Conservation (phyloP, 352 stramenopile genomes). For the Pythium chondricola region DNA sequence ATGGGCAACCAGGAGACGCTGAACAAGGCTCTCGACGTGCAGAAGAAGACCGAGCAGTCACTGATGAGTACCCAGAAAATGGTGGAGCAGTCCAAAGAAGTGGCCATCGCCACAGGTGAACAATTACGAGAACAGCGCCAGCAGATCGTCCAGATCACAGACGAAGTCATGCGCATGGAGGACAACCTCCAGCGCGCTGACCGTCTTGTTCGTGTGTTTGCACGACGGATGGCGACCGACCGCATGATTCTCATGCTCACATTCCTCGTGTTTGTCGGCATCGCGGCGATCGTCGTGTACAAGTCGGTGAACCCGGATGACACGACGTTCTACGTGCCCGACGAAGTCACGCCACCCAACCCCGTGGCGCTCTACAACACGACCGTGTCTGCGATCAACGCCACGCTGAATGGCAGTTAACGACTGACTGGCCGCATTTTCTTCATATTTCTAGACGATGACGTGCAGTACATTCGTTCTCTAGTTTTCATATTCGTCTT, state of each 20-base stretch:
- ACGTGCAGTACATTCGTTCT: too few relatives aligned
- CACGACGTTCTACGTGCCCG: constrained; percentile 78
- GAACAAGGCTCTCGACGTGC: constrained; percentile 66
- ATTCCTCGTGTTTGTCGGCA: constrained; percentile 74
- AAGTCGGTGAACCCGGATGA: constrained; percentile 69
- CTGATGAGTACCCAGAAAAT: constrained; percentile 83
- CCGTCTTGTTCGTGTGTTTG: constrained; percentile 77
- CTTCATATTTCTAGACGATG: constrained; percentile 1
- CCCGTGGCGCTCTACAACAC: constrained; percentile 72
- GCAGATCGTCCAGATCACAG: constrained; percentile 84
- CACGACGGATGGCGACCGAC: constrained; percentile 76
- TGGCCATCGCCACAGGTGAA: constrained; percentile 73
- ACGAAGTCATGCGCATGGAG: constrained; percentile 85
- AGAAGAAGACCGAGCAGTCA: constrained; percentile 81
- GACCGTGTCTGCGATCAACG: constrained; percentile 57
- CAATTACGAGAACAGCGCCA: constrained; percentile 73
- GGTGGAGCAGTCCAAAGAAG: constrained; percentile 80
- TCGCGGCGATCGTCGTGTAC: constrained; percentile 81
- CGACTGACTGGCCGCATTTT: not conserved
- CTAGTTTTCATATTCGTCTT: not conserved
- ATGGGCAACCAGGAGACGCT: constrained; percentile 74
- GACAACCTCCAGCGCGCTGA: constrained; percentile 72
- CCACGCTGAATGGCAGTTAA: constrained; percentile 26
- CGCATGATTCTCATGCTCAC: constrained; percentile 75
- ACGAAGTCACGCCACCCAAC: constrained; percentile 79